Percentiles rank a stretch among this genome's conserved stretches.
These are phyloP conservation scores for Chlamydomonas sphaeroides DNA, from an alignment of 139 green algal genomes.

Conservation along the genomic window DNA sequence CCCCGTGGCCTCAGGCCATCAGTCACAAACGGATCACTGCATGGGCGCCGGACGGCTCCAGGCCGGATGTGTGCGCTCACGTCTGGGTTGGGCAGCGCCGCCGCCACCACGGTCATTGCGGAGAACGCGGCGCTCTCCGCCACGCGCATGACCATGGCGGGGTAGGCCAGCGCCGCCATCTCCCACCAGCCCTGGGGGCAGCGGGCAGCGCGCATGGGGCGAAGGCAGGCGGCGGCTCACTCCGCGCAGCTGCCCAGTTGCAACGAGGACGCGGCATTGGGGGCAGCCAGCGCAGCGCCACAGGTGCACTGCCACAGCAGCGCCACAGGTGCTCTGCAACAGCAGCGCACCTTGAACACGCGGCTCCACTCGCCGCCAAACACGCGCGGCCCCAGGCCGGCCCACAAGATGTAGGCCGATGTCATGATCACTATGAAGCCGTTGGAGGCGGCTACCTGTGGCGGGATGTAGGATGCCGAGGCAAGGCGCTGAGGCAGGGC, in stretches of 20 bases:
- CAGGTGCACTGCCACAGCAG: no score
- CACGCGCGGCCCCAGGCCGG: constrained; percentile 39
- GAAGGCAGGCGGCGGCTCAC: no score
- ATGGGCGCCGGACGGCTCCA: no score
- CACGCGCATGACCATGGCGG: constrained; percentile 55
- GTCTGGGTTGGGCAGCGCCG: constrained; percentile 11
- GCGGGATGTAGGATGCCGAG: no score
- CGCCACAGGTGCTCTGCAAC: no score
- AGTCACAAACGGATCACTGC: background rate
- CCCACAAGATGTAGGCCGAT: constrained; percentile 34
- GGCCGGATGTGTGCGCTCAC: no score
- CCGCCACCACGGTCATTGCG: constrained; percentile 52
- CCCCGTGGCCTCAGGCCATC: no score
- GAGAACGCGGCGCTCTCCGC: constrained; percentile 51
- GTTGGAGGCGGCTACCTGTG: constrained; percentile 33
- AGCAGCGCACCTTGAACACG: constrained; percentile 27
- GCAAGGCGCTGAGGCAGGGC: no score
- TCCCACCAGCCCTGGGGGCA: constrained; percentile 31
- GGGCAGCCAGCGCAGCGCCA: no score
- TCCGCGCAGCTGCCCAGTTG: no score
- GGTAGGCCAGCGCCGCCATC: constrained; percentile 44
- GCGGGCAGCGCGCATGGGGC: no score
- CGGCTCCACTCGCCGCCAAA: constrained; percentile 35
- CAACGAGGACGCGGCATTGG: no score
- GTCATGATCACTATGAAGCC: constrained; percentile 41